These are phyloP conservation scores for Penicillium simplicissimum DNA, from an alignment of 495 filamentous ascomycete genomes.

Conservation along the genomic window DNA sequence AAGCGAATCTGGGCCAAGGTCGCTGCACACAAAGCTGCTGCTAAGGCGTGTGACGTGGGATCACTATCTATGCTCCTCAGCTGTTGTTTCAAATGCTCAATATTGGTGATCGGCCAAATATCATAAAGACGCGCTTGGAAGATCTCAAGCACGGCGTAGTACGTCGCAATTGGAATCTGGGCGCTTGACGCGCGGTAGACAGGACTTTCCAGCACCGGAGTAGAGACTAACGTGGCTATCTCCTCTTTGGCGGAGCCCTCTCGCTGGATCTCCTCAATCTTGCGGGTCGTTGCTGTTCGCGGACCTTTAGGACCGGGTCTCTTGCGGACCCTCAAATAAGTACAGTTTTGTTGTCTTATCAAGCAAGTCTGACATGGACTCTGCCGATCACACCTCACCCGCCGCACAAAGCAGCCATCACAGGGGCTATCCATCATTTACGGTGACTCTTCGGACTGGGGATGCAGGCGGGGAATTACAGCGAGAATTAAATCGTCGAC, in stretches of 20 bases:
- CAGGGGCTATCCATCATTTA: conserved; percentile 17
- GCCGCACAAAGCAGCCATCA: conserved; percentile 20
- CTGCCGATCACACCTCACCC: conserved; percentile 24
- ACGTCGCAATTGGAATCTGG: conserved; percentile 11
- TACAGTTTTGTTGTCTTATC: conserved; percentile 15
- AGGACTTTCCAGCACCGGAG: neutral
- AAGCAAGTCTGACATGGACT: conserved; percentile 18
- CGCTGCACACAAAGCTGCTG: conserved; percentile 21
- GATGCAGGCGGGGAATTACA: conserved; percentile 14
- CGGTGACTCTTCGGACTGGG: neutral
- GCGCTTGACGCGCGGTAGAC: conserved; percentile 2
- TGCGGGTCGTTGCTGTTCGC: conserved; percentile 14
- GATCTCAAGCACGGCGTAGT: conserved; percentile 15
- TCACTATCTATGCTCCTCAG: conserved; percentile 3
- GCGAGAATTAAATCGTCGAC: conserved; percentile 17
- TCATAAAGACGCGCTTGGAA: conserved; percentile 15
- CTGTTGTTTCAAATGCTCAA: conserved; percentile 14
- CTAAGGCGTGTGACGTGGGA: conserved; percentile 12
- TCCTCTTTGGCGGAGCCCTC: neutral
- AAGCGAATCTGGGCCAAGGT: conserved; percentile 20
- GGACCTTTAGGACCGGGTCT: conserved; percentile 21
- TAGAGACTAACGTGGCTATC: too few relatives aligned
- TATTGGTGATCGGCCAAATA: conserved; percentile 20
- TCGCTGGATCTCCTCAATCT: conserved; percentile 17
- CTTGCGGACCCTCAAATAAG: conserved; percentile 21